Conservation (phyloP, 192 early-diverging fungal genomes). For the Entomortierella chlamydospora region DNA sequence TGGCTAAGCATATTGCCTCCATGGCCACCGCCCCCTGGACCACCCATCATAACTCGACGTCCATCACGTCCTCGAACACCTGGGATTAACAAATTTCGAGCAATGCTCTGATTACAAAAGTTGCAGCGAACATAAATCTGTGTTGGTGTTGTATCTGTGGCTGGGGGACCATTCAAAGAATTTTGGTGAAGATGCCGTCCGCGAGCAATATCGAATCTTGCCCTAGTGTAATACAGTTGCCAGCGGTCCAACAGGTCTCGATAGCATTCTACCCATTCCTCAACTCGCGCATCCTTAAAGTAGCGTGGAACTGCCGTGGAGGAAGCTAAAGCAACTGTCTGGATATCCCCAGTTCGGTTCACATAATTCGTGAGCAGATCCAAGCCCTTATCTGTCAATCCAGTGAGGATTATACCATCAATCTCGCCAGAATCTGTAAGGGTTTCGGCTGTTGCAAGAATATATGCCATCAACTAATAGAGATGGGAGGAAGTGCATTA, state of each 20-base stretch:
- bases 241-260: constrained; percentile 86
- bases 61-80: constrained; percentile 62
- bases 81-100: constrained; percentile 63
- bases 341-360: constrained; percentile 89
- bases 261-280: constrained; percentile 88
- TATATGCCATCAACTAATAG: constrained; percentile 70
- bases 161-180: constrained; percentile 50
- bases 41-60: constrained; percentile 54
- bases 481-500: background rate
- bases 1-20: constrained; percentile 38
- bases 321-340: constrained; percentile 83
- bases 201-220: constrained; percentile 91
- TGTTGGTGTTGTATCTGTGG: constrained; percentile 70
- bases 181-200: constrained; percentile 70
- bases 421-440: constrained; percentile 77
- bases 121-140: constrained; percentile 91
- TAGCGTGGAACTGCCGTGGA: constrained; percentile 70
- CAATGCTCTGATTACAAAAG: constrained; percentile 81
- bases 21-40: constrained; percentile 14
- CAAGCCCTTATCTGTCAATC: constrained; percentile 74
- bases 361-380: constrained; percentile 84
- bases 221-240: constrained; percentile 88
- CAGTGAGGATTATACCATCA: constrained; percentile 87
- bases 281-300: constrained; percentile 69
- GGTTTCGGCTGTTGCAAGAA: constrained; percentile 66